Evolutionary conservation across 768 basidiomycete species (phyloP).

Genomic region (Mycena vitilis): DNA sequence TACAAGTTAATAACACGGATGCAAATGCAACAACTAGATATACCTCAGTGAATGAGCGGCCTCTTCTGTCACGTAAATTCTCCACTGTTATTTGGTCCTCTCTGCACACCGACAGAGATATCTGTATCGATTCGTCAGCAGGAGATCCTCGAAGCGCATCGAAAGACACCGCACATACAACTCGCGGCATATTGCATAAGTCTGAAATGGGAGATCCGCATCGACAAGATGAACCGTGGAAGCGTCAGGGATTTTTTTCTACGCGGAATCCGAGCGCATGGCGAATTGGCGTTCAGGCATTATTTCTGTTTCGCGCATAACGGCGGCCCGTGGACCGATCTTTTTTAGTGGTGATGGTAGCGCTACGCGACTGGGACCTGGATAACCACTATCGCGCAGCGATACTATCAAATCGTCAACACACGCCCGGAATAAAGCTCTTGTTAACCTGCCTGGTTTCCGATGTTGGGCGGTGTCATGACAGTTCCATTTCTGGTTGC

Average conservation of each 20-base stretch:
- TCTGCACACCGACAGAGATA: conserved; percentile 22
- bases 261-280: conserved; percentile 10
- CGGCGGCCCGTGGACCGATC: background rate
- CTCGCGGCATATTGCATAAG: background rate
- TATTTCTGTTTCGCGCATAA: conserved; percentile 10
- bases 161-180: conserved; percentile 4
- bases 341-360: background rate
- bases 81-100: conserved; percentile 13
- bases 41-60: conserved; percentile 25
- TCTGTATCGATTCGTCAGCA: background rate
- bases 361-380: no score
- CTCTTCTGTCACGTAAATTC: conserved; percentile 4
- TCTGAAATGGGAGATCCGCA: conserved; percentile 10
- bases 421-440: background rate
- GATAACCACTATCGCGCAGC: background rate
- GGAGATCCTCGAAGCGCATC: background rate
- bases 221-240: background rate
- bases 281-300: background rate
- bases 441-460: background rate
- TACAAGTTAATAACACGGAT: background rate
- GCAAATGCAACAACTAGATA: background rate
- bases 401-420: background rate
- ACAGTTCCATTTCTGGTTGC: conserved; percentile 10
- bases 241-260: conserved; percentile 5
- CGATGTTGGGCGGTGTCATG: background rate